Base-by-base conservation (phyloP, 179 eudicot genomes). In the Nepenthes alata region DNA sequence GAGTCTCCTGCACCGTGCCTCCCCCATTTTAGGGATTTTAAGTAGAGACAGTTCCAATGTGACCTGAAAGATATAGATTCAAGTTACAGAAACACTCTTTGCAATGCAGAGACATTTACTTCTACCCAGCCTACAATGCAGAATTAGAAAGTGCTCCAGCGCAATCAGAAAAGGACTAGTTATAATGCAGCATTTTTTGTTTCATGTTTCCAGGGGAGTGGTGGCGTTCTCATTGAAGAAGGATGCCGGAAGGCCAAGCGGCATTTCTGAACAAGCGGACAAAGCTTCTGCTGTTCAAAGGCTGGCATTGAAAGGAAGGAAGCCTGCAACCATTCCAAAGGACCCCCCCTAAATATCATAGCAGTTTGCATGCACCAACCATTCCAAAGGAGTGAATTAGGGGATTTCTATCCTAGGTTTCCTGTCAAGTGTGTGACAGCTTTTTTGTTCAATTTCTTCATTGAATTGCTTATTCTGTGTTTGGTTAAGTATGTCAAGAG, bases 341-440 rank as follows among this genome's bases (percentile, higher is more conserved):
- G 84, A 82, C 63, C 81, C 87, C 87, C 25, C 25, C 25, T 48
- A 76, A 67, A 48, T 80, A 84, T 64, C 83, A 76, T 13, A 72
- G 70, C n/a, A 16, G 25, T 16, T 47, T 64, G 53, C 76, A 68
- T 64, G 53, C 45, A 35, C 74, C 78, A 37, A 77, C 75, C 63
- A 41, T 65, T 51, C 4, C 45, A 7, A 39, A 7, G 8, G 8
- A 41, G 8, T 41, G 8, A 7, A 4, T 41, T 41, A 41, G 45
- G 45, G 45, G 8, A 4, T 41, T 41, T 41, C 45, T 41, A 7
- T 41, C 5, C 5, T 41, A 7, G 53, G 6, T 34, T 11, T 51
- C 37, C n/a, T 49, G 11, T 25, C 16, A 55, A 34, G 67, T 10
- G 14, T 49, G 47, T 34, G 41, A 45, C 7, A n/a, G 45, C 2